A percentile compares a stretch with the other conserved stretches of the same genome.
phyloP scores from a whole-genome alignment of 2,329 filamentous ascomycete genomes.

The Monosporascus ibericus region DNA sequence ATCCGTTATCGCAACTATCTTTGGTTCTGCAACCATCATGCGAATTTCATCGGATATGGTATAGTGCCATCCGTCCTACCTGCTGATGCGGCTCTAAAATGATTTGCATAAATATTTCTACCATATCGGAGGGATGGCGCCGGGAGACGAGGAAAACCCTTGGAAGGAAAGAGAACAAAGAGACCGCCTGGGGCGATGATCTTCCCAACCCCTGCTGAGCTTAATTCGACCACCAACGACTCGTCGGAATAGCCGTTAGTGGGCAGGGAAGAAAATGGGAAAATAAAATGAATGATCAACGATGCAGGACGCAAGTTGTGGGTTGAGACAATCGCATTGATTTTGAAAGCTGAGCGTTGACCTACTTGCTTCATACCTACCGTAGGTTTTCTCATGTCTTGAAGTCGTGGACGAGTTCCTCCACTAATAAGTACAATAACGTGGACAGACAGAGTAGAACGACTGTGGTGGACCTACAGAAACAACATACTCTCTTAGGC shows the following conservation, averaged over 20 bases:
- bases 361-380: too few species aligned
- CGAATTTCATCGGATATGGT: too few species aligned
- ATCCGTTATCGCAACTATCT: too few species aligned
- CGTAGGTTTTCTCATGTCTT: too few species aligned
- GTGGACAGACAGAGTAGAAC: too few species aligned
- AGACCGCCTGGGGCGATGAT: background rate
- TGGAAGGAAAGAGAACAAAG: background rate
- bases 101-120: background rate
- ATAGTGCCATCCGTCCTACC: background rate
- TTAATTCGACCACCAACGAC: background rate
- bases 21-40: too few species aligned
- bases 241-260: background rate
- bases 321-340: too few species aligned
- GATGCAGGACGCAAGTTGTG: background rate
- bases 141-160: too few species aligned
- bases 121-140: background rate
- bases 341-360: too few species aligned
- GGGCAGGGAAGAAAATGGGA: background rate
- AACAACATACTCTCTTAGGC: too few species aligned
- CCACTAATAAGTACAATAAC: background rate
- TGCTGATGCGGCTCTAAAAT: background rate
- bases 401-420: too few species aligned
- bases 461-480: too few species aligned
- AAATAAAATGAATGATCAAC: background rate
- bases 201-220: background rate